These are phyloP conservation scores for Cytospora chrysosperma DNA, from an alignment of 2,329 filamentous ascomycete species.

Conservation along the genomic window DNA sequence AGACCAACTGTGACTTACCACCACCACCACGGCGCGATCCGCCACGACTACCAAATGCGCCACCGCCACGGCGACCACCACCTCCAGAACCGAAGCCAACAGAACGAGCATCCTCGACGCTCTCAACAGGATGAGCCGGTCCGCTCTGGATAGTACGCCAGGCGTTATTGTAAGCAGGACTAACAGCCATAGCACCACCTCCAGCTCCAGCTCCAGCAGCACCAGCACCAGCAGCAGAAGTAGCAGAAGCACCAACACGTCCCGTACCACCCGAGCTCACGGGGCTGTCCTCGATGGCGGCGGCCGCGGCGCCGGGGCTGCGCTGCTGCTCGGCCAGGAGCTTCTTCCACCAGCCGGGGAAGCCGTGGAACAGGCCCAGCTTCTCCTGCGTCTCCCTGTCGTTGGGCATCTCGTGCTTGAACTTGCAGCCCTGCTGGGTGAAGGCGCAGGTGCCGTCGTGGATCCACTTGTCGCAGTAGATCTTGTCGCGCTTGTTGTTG, in stretches of 20 bases:
- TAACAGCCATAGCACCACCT: not conserved
- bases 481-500: slow-evolving; percentile 54
- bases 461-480: slow-evolving; percentile 89
- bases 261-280: not conserved
- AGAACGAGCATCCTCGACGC: not conserved
- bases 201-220: not conserved
- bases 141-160: slow-evolving; percentile 7
- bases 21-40: not conserved
- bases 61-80: not conserved
- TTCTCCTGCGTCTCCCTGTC: slow-evolving; percentile 63
- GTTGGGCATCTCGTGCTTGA: slow-evolving; percentile 85
- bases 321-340: slow-evolving; percentile 44
- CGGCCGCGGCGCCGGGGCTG: not conserved
- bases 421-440: slow-evolving; percentile 81
- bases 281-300: slow-evolving; percentile 9
- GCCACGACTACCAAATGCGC: not conserved
- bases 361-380: slow-evolving; percentile 68
- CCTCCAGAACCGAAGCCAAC: not conserved
- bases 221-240: not conserved
- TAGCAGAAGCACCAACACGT: not conserved
- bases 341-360: slow-evolving; percentile 61
- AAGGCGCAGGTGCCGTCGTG: slow-evolving; percentile 83
- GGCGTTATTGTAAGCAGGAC: not conserved
- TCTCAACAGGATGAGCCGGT: not conserved
- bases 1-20: not conserved